phyloP scores from a whole-genome alignment of 495 filamentous ascomycete genomes.

The Tuber borchii region DNA sequence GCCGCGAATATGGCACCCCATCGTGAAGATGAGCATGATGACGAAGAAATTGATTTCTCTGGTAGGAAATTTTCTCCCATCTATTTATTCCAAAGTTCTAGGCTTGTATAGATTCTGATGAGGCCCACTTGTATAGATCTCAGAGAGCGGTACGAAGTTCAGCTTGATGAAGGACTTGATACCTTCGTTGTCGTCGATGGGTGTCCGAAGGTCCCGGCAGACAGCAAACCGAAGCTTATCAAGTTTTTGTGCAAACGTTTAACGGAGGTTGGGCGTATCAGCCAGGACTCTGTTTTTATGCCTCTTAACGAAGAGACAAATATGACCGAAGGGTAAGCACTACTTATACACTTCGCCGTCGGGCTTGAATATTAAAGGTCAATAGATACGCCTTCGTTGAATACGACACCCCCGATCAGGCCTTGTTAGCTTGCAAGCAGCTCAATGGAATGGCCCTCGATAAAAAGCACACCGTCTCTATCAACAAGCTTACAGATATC shows the following conservation, averaged over 20 bases:
- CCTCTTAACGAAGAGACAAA: conserved; percentile 68
- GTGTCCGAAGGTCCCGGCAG: conserved; percentile 74
- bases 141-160: conserved; percentile 84
- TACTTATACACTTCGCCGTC: conserved; percentile 5
- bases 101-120: conserved; percentile 8
- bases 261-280: conserved; percentile 70
- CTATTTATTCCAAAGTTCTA: no score
- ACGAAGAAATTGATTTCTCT: conserved; percentile 88
- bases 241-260: conserved; percentile 93
- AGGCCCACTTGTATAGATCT: conserved; percentile 56
- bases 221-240: conserved; percentile 78
- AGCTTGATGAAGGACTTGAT: conserved; percentile 89
- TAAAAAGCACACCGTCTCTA: conserved; percentile 86
- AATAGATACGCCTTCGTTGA: conserved; percentile 88
- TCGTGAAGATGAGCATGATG: conserved; percentile 57
- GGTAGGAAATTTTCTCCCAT: conserved; percentile 45
- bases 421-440: conserved; percentile 74
- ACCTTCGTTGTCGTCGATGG: conserved; percentile 94
- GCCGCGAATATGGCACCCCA: conserved; percentile 32
- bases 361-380: conserved; percentile 20
- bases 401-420: conserved; percentile 87
- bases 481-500: conserved; percentile 97
- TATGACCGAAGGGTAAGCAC: conserved; percentile 71
- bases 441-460: conserved; percentile 79
- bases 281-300: conserved; percentile 87